Percentiles rank a stretch among this genome's conserved stretches.
Evolutionary conservation across 768 basidiomycete species (phyloP).

Genomic region (Calvatia gigantea): DNA sequence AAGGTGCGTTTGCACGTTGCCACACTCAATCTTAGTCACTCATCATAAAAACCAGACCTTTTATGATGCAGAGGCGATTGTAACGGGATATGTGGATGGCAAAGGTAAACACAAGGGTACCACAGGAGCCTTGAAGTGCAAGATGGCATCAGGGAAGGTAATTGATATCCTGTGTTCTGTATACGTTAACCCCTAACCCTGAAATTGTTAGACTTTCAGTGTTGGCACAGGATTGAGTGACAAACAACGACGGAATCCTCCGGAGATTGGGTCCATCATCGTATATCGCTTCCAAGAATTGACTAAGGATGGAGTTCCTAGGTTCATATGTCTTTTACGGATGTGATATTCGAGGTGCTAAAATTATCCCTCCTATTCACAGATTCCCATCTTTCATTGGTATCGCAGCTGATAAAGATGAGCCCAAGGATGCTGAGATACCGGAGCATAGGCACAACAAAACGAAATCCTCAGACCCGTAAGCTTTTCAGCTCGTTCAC

Average conservation of each 20-base stretch:
- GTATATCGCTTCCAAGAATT: constrained; percentile 60
- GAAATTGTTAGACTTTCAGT: constrained; percentile 41
- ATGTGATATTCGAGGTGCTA: neutral
- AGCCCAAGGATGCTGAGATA: constrained; percentile 53
- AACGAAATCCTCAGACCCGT: neutral
- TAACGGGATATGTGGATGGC: constrained; percentile 54
- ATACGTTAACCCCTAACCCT: neutral
- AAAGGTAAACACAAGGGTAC: constrained; percentile 48
- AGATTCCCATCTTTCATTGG: constrained; percentile 57
- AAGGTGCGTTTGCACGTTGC: constrained; percentile 30
- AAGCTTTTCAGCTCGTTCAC: no score
- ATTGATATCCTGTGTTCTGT: constrained; percentile 1
- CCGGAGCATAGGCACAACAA: constrained; percentile 24
- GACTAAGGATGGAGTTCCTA: constrained; percentile 52
- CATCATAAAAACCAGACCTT: constrained; percentile 35
- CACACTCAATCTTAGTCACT: neutral
- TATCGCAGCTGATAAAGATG: constrained; percentile 47
- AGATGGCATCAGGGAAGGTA: constrained; percentile 62
- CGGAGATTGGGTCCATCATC: constrained; percentile 51
- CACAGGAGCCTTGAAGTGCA: constrained; percentile 50
- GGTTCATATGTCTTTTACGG: constrained; percentile 27
- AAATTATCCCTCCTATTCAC: neutral
- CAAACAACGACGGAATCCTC: constrained; percentile 50
- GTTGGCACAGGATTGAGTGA: constrained; percentile 55
- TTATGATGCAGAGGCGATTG: constrained; percentile 57